Evolutionary conservation across 2,329 filamentous ascomycete species (phyloP), one percentile per base, ranked within the genome.

Genomic region (Biscogniauxia marginata): DNA sequence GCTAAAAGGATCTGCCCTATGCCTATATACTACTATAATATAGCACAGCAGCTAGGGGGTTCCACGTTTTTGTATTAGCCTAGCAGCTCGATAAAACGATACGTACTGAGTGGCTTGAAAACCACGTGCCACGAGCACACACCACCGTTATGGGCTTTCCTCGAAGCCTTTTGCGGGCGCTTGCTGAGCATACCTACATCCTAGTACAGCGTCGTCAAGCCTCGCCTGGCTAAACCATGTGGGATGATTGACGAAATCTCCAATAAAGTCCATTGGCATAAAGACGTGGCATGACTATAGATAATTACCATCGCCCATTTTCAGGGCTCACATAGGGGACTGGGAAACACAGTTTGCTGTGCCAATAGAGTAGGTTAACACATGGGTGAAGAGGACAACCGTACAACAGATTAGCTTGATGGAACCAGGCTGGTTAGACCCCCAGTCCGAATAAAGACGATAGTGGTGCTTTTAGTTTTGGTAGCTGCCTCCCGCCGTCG

Each of bases 181-280:
- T n/a, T n/a, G n/a, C n/a, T n/a, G n/a, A n/a, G n/a, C n/a, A n/a
- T n/a, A n/a, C n/a, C n/a, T n/a, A n/a, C n/a, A n/a, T n/a, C n/a
- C n/a, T n/a, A n/a, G n/a, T n/a, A n/a, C n/a, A n/a, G 53, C 39
- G 53, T 46, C 19, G 49, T 46, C 51, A 58, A 46, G 53, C 49
- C 50, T 58, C 52, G 53, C 54, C 46, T 52, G 54, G 19, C 53
- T 53, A 53, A 58, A 51, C 53, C 24, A 61, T 59, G 60, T 59
- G 60, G 60, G 52, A 57, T 53, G 56, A 61, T 59, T 58, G 52
- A 56, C 52, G 48, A 63, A 61, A 56, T 57, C 56, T 55, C 58
- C 52, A 52, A 49, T 16, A 44, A 50, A 20, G 46, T 54, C 58
- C 30, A 50, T 50, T 54, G 43, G 21, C 45, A 9, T 46, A 19